These are phyloP conservation scores for Naganishia antarctica DNA, from an alignment of 768 basidiomycete genomes.

Conservation along the genomic window DNA sequence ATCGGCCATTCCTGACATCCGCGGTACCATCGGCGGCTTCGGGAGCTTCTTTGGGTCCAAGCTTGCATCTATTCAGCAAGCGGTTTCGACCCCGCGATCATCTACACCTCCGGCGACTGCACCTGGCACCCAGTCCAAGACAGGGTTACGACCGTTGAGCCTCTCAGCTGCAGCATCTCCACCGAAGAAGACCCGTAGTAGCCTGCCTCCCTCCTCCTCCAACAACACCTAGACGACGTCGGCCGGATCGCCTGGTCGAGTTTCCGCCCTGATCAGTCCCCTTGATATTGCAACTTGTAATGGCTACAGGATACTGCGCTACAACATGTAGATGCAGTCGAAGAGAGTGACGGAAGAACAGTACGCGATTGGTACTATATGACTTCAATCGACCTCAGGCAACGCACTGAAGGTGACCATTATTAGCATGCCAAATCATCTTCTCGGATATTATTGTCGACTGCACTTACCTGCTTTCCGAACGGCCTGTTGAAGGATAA, in stretches of 20 bases:
- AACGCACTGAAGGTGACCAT: neutral
- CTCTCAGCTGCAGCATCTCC: slow-evolving; percentile 17
- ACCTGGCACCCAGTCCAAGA: neutral
- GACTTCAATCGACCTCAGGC: neutral
- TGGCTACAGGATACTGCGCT: neutral
- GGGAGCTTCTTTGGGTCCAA: slow-evolving; percentile 45
- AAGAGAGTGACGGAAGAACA: no score
- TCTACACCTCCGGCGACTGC: neutral
- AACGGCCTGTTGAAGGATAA: slow-evolving; percentile 74
- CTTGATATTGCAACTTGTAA: no score
- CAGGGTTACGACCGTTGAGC: slow-evolving; percentile 15
- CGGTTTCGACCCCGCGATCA: neutral
- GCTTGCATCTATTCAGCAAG: slow-evolving; percentile 35
- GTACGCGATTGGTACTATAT: neutral
- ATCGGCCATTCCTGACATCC: slow-evolving; percentile 37
- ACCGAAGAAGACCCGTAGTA: neutral
- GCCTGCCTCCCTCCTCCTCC: neutral
- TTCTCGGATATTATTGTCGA: neutral
- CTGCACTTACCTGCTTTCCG: slow-evolving; percentile 51
- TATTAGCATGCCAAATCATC: neutral
- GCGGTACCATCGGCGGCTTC: slow-evolving; percentile 43
- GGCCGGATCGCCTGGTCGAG: neutral
- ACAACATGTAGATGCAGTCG: no score
- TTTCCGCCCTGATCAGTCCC: no score
- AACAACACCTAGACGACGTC: neutral